Conservation (phyloP, 495 filamentous ascomycete genomes). For the Penicillium goetzii region DNA sequence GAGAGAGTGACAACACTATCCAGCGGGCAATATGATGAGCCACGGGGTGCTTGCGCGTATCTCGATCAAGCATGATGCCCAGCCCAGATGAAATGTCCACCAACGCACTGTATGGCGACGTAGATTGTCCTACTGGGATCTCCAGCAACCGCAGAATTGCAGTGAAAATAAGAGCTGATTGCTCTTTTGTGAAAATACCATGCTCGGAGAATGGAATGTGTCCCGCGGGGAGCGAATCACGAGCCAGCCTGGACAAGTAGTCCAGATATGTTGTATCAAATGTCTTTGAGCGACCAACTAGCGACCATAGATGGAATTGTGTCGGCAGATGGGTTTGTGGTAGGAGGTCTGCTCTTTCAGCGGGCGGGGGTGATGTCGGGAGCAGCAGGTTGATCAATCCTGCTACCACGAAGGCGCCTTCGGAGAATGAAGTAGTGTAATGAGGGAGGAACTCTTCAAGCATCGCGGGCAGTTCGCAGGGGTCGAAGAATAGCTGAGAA, state of each 20-base stretch:
- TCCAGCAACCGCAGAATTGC: conserved; percentile 86
- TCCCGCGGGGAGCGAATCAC: conserved; percentile 74
- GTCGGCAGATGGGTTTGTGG: conserved; percentile 86
- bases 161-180: conserved; percentile 91
- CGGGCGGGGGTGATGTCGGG: conserved; percentile 78
- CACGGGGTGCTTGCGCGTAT: conserved; percentile 88
- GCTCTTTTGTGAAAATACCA: conserved; percentile 90
- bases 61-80: conserved; percentile 83
- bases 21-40: conserved; percentile 92
- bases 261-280: conserved; percentile 90
- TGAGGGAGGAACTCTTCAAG: conserved; percentile 94
- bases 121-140: conserved; percentile 95
- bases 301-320: conserved; percentile 94
- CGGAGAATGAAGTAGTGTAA: conserved; percentile 89
- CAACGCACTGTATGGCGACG: conserved; percentile 81
- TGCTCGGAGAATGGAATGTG: conserved; percentile 83
- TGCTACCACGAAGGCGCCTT: conserved; percentile 85
- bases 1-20: conserved; percentile 93
- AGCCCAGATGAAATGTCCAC: conserved; percentile 83
- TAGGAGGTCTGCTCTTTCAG: conserved; percentile 68
- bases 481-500: conserved; percentile 90
- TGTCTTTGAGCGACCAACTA: conserved; percentile 85
- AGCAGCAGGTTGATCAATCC: conserved; percentile 84
- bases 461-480: conserved; percentile 80
- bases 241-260: conserved; percentile 80